Percentiles rank a stretch among this genome's conserved stretches.
Conservation (phyloP, 441 rosid species). For the Populus trichocarpa region DNA sequence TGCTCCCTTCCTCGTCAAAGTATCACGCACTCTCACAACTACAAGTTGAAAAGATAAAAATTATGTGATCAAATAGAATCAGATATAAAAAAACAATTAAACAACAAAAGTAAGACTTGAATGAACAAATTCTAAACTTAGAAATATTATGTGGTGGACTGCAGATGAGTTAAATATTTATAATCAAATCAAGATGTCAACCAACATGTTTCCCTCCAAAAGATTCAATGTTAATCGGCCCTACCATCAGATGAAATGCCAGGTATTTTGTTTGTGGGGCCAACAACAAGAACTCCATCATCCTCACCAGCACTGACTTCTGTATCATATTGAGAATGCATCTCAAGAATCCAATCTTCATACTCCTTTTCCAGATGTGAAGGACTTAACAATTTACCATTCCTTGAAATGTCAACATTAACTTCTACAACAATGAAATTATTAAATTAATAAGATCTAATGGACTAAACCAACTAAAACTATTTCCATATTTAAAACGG, state of each 20-base stretch:
- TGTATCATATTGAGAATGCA: conserved; percentile 59
- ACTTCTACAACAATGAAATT: conserved; percentile 36
- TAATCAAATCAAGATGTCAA: neutral
- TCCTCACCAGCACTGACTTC: conserved; percentile 58
- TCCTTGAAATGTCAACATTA: conserved; percentile 31
- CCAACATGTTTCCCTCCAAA: neutral
- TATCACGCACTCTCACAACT: conserved; percentile 64
- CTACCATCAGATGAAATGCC: conserved; percentile 59
- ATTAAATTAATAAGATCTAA: neutral
- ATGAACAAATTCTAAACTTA: neutral
- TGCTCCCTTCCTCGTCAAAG: conserved; percentile 42
- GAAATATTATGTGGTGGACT: neutral
- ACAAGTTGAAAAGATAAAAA: conserved; percentile 14
- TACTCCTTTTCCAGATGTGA: conserved; percentile 54
- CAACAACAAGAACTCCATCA: conserved; percentile 42
- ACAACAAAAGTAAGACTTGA: neutral
- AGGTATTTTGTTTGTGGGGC: conserved; percentile 45
- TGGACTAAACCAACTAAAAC: neutral
- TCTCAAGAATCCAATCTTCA: conserved; percentile 60
- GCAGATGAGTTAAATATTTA: neutral
- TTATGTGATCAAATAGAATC: conserved; percentile 5
- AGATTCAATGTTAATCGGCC: conserved; percentile 5
- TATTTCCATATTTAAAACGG: neutral
- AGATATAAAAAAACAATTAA: neutral
- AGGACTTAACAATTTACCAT: conserved; percentile 28